Evolutionary conservation across 164 flowering plant genomes (phyloP), one percentile per base, ranked within the genome.

Genomic region (Cinnamomum micranthum): DNA sequence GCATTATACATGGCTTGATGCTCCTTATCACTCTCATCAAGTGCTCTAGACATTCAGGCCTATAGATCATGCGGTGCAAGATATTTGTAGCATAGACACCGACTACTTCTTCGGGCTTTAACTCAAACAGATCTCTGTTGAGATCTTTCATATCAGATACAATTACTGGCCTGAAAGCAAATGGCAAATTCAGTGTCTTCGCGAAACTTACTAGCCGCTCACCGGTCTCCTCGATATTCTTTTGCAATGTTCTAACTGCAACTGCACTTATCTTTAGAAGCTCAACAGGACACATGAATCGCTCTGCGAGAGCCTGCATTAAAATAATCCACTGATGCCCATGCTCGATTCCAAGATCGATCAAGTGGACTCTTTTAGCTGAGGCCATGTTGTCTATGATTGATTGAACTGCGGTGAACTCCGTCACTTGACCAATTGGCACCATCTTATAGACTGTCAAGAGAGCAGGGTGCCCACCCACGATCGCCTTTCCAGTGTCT

Each of bases 341-440:
- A 2, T 15, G 69, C 52, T 76, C 78, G 35, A 87, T 80, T 47
- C 69, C 80, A 22, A 89, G 80, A 75, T 88, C 89, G 22, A 89
- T 77, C 15, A 86, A 47, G 35, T 88, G 92, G 20, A 87, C 55
- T 77, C 71, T 88, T 67, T 69, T 84, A 1, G 88, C 82, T 3
- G 70, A 66, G 0, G 76, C 77, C 15, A 86, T 79, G 25, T 76
- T 76, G 11, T 87, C 91, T 7, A 86, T 58, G 4, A 88, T 78
- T 27, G 86, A 85, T 77, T 89, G 89, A 20, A 90, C 69, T 71
- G 85, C 91, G 20, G 86, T 64, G 41, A 90, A 85, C 4, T 84
- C 82, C n/a, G 55, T 10, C 4, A 85, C 75, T 74, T 85, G 80
- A 12, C 41, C 24, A 35, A 86, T 79, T 11, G 91, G 92, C 17